These are phyloP conservation scores for Fraxinus excelsior DNA, from an alignment of 257 asterid species.

Conservation along the genomic window DNA sequence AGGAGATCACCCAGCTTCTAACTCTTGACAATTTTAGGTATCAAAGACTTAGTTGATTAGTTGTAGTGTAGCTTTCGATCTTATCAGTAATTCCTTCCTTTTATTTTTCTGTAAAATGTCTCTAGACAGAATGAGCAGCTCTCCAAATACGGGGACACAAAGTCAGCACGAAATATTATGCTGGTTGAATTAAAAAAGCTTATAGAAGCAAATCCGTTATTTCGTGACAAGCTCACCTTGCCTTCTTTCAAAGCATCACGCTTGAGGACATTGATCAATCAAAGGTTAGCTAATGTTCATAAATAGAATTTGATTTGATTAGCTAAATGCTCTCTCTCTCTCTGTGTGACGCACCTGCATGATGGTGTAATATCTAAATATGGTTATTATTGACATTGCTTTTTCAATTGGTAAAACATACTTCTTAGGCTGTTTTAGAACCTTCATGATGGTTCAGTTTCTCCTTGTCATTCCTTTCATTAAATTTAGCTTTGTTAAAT, in stretches of 20 bases:
- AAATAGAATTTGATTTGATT: constrained; percentile 19
- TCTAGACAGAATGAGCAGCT: constrained; percentile 96
- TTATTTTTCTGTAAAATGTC: constrained; percentile 28
- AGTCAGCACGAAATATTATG: constrained; percentile 90
- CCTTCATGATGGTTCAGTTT: not conserved
- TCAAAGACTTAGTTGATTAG: constrained; percentile 17
- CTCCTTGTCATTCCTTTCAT: constrained; percentile 2
- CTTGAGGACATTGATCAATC: constrained; percentile 88
- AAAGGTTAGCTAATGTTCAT: constrained; percentile 53
- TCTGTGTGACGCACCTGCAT: not conserved
- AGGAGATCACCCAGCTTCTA: constrained; percentile 63
- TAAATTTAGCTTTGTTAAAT: constrained; percentile 21
- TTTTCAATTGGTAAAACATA: constrained; percentile 5
- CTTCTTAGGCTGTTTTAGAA: constrained; percentile 17
- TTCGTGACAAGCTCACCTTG: constrained; percentile 79
- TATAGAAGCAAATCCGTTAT: constrained; percentile 89
- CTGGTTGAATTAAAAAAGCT: constrained; percentile 86
- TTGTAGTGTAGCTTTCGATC: constrained; percentile 7
- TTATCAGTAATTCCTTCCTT: constrained; percentile 8
- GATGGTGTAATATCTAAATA: not conserved
- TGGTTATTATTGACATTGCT: constrained; percentile 13
- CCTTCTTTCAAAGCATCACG: constrained; percentile 88
- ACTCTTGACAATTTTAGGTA: constrained; percentile 86
- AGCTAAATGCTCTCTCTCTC: constrained; percentile 4
- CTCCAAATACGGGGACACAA: constrained; percentile 92